Evolutionary conservation across 2,329 filamentous ascomycete species (phyloP).

Genomic region (Annulohypoxylon truncatum): DNA sequence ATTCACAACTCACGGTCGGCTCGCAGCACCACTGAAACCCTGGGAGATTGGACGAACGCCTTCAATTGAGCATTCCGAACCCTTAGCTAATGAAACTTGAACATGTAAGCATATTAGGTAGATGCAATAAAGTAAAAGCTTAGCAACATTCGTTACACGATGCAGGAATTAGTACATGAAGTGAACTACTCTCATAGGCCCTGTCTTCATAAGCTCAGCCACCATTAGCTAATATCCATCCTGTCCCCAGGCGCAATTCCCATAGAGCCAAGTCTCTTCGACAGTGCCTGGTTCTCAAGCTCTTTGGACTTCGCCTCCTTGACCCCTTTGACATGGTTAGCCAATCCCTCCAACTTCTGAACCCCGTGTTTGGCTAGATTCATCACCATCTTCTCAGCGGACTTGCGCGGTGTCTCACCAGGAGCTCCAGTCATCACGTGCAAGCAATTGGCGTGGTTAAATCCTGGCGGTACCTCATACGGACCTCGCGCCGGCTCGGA

Average conservation of each 20-base stretch:
- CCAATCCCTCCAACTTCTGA: constrained; percentile 39
- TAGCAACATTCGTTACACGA: neutral
- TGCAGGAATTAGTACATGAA: neutral
- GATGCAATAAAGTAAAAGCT: constrained; percentile 5
- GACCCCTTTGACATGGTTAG: constrained; percentile 32
- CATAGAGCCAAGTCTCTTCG: constrained; percentile 6
- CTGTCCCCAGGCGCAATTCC: constrained; percentile 17
- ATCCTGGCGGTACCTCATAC: constrained; percentile 27
- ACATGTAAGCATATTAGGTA: constrained; percentile 10
- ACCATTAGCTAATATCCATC: constrained; percentile 34
- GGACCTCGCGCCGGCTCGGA: constrained; percentile 17
- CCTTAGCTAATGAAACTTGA: constrained; percentile 5
- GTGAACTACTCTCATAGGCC: constrained; percentile 1
- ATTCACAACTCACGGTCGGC: constrained; percentile 44
- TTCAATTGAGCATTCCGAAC: neutral
- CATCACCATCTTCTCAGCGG: constrained; percentile 37
- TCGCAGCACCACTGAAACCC: constrained; percentile 59
- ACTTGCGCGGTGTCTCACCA: constrained; percentile 40
- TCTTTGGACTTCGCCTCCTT: constrained; percentile 37
- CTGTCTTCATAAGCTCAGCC: neutral
- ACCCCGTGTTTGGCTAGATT: constrained; percentile 34
- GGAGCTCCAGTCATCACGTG: constrained; percentile 1
- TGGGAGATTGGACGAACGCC: constrained; percentile 71
- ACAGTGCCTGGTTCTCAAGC: constrained; percentile 23
- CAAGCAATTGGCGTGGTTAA: constrained; percentile 31